Evolutionary conservation across 768 basidiomycete genomes (phyloP).

Genomic region (Phlegmacium glaucopus): DNA sequence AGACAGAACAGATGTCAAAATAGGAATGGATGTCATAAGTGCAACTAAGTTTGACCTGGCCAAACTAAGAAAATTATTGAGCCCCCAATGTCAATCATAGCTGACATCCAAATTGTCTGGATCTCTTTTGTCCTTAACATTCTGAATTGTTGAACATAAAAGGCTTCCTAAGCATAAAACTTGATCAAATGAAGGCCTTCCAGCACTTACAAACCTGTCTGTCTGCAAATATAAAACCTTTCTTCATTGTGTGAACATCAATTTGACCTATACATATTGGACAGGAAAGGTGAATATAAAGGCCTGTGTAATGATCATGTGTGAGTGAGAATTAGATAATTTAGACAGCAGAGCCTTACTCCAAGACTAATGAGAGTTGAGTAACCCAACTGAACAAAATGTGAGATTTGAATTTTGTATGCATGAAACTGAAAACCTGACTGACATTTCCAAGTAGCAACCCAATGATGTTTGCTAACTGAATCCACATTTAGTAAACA

Average conservation of each 20-base stretch:
- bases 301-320: conserved; percentile 26
- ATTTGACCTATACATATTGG: conserved; percentile 47
- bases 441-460: conserved; percentile 58
- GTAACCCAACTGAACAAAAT: conserved; percentile 49
- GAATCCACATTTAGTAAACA: not conserved
- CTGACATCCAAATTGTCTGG: conserved; percentile 33
- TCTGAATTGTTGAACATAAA: conserved; percentile 43
- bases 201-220: conserved; percentile 61
- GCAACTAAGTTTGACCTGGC: conserved; percentile 39
- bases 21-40: conserved; percentile 48
- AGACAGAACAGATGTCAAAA: conserved; percentile 46
- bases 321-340: conserved; percentile 6
- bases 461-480: conserved; percentile 58
- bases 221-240: conserved; percentile 65
- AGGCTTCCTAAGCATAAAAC: conserved; percentile 56
- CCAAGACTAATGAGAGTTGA: conserved; percentile 66
- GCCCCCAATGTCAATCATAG: conserved; percentile 1
- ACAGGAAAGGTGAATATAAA: conserved; percentile 58
- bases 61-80: conserved; percentile 19
- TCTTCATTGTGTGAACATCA: conserved; percentile 54
- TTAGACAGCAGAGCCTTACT: conserved; percentile 16
- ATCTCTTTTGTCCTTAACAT: conserved; percentile 38
- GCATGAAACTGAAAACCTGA: not conserved
- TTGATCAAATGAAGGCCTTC: conserved; percentile 68
- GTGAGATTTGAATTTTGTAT: not conserved